phyloP scores from a whole-genome alignment of 2,329 filamentous ascomycete genomes.

The Aquanectria penicillioides region DNA sequence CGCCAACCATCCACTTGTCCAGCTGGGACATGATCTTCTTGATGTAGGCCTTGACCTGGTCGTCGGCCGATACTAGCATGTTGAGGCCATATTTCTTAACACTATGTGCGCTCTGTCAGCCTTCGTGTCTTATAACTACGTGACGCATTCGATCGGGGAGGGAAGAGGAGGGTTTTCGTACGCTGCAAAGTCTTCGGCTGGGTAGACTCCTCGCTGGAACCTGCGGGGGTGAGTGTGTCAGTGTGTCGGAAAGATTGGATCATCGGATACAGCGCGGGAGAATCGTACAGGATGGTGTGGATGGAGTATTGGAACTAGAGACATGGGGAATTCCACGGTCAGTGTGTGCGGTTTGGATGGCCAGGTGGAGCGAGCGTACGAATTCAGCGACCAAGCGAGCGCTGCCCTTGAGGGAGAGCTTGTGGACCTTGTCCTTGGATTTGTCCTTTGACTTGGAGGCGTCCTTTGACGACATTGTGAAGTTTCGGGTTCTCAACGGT shows the following conservation, averaged over 20 bases:
- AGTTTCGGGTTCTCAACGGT: too few species aligned
- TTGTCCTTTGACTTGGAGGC: slow-evolving; percentile 40
- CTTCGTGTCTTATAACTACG: slow-evolving; percentile 14
- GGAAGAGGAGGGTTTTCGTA: slow-evolving; percentile 56
- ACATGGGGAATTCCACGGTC: not conserved
- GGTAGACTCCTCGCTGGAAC: slow-evolving; percentile 88
- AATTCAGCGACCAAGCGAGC: slow-evolving; percentile 95
- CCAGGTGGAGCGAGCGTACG: slow-evolving; percentile 73
- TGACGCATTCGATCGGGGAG: too few species aligned
- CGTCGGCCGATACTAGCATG: slow-evolving; percentile 96
- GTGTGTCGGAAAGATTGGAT: not conserved
- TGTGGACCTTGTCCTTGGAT: slow-evolving; percentile 84
- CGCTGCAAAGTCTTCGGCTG: slow-evolving; percentile 96
- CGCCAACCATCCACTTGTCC: slow-evolving; percentile 96
- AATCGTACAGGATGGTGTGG: slow-evolving; percentile 86
- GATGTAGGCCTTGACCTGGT: slow-evolving; percentile 99
- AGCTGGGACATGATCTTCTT: slow-evolving; percentile 99
- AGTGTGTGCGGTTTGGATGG: slow-evolving; percentile 13
- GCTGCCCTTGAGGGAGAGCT: slow-evolving; percentile 86
- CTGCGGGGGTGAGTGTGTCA: slow-evolving; percentile 57
- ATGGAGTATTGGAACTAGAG: slow-evolving; percentile 97
- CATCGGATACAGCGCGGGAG: not conserved
- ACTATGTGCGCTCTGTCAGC: slow-evolving; percentile 34
- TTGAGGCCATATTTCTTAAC: slow-evolving; percentile 99
- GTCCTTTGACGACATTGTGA: slow-evolving; percentile 48